phyloP scores from a whole-genome alignment of 345 rosid genomes.

The Camelina hispida region DNA sequence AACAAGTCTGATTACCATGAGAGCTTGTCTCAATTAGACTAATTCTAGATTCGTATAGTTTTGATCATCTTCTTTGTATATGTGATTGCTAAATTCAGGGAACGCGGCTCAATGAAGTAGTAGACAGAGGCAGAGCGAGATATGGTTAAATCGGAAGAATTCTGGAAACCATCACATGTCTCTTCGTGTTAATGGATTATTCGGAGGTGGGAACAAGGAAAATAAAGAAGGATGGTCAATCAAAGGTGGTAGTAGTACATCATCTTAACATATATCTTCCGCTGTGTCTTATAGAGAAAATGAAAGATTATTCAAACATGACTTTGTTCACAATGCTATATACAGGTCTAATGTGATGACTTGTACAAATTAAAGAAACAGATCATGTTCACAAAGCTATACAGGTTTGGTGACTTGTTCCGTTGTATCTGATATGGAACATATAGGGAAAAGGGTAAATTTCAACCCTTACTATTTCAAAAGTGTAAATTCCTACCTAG shows the following conservation, averaged over 20 bases:
- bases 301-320: not conserved
- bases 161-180: slow-evolving; percentile 34
- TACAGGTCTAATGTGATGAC: not conserved
- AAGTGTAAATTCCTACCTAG: too few relatives aligned
- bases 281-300: not conserved
- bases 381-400: not conserved
- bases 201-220: slow-evolving; percentile 80
- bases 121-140: slow-evolving; percentile 41
- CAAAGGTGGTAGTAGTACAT: slow-evolving; percentile 56
- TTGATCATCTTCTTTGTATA: not conserved
- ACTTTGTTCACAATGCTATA: not conserved
- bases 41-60: slow-evolving; percentile 2
- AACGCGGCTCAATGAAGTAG: slow-evolving; percentile 46
- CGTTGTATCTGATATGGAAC: too few relatives aligned
- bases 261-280: slow-evolving; percentile 1
- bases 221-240: slow-evolving; percentile 62
- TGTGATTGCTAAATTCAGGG: slow-evolving; percentile 46
- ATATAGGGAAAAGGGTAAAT: too few relatives aligned
- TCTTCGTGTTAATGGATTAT: slow-evolving; percentile 61
- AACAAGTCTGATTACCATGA: not conserved
- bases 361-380: too few relatives aligned
- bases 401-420: not conserved
- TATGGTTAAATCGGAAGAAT: slow-evolving; percentile 43
- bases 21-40: slow-evolving; percentile 1
- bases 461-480: too few relatives aligned